Evolutionary conservation across 2,329 filamentous ascomycete genomes (phyloP).

Genomic region (Esteya vermicola): DNA sequence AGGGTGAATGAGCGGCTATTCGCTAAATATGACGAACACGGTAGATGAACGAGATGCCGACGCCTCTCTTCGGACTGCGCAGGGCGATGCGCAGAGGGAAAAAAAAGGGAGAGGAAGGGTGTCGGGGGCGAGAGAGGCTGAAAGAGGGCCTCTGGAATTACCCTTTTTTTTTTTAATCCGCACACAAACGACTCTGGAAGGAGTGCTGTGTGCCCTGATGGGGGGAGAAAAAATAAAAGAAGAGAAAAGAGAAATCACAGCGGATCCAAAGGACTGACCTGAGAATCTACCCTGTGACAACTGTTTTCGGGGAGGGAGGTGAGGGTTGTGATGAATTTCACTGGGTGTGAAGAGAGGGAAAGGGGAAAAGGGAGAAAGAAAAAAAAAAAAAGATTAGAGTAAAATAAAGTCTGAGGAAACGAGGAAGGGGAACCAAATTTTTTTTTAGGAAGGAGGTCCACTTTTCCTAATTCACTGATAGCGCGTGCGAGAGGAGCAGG

Average conservation of each 20-base stretch:
- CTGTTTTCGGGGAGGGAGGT: background rate
- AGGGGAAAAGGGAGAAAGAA: background rate
- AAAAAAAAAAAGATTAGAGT: background rate
- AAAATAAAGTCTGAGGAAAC: no score
- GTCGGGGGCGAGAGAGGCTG: no score
- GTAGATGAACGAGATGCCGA: background rate
- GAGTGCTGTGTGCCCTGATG: background rate
- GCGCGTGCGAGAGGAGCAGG: constrained; percentile 2
- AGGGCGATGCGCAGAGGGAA: no score
- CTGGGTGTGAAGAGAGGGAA: constrained; percentile 1
- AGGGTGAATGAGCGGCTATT: no score
- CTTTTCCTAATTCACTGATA: background rate
- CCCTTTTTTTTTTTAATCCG: background rate
- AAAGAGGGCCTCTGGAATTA: background rate
- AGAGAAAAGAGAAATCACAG: background rate
- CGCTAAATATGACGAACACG: background rate
- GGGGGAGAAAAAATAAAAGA: background rate
- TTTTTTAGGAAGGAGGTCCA: constrained; percentile 1
- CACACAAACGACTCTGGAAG: background rate
- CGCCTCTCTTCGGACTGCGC: no score
- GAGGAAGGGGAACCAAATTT: background rate
- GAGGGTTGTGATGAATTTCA: constrained; percentile 3
- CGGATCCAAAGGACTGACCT: background rate
- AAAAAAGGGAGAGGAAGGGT: no score
- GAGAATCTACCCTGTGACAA: constrained; percentile 3